These are phyloP conservation scores for Wickerhamiella nectarea DNA, from an alignment of 805 yeast genomes.

Conservation along the genomic window DNA sequence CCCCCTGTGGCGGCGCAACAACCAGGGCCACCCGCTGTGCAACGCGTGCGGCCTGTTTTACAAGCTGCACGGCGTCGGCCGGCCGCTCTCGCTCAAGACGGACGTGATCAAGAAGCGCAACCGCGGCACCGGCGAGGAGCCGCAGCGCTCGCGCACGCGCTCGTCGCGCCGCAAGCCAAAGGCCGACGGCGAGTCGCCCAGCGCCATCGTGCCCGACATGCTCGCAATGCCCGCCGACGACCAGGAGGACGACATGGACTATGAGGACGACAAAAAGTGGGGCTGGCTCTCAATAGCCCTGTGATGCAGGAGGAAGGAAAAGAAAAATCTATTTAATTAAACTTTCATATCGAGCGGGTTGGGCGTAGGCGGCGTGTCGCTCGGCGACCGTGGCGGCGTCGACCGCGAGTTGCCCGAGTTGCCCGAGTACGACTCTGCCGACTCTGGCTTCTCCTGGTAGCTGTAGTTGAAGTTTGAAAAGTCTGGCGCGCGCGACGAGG, in stretches of 20 bases:
- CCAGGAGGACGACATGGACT: not conserved
- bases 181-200: not conserved
- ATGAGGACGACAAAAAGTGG: conserved; percentile 3
- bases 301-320: too few species aligned
- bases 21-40: conserved; percentile 82
- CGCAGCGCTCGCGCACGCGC: conserved; percentile 7
- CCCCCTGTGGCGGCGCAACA: conserved; percentile 84
- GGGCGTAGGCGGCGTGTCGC: conserved; percentile 13
- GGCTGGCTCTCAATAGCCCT: conserved; percentile 10
- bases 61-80: conserved; percentile 80
- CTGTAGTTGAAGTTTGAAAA: conserved; percentile 19
- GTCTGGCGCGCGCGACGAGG: conserved; percentile 3
- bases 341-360: conserved; percentile 2
- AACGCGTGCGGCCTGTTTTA: conserved; percentile 88
- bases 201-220: not conserved
- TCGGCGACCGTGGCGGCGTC: conserved; percentile 12
- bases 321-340: not conserved
- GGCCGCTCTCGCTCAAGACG: conserved; percentile 78
- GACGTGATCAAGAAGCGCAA: conserved; percentile 87
- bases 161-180: not conserved
- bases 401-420: conserved; percentile 12
- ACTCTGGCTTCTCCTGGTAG: conserved; percentile 1
- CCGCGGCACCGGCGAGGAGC: conserved; percentile 26
- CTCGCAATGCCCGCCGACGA: not conserved
- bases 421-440: conserved; percentile 1